Base-by-base conservation (phyloP, 768 basidiomycete genomes). In the Leccinum subtestaceum region DNA sequence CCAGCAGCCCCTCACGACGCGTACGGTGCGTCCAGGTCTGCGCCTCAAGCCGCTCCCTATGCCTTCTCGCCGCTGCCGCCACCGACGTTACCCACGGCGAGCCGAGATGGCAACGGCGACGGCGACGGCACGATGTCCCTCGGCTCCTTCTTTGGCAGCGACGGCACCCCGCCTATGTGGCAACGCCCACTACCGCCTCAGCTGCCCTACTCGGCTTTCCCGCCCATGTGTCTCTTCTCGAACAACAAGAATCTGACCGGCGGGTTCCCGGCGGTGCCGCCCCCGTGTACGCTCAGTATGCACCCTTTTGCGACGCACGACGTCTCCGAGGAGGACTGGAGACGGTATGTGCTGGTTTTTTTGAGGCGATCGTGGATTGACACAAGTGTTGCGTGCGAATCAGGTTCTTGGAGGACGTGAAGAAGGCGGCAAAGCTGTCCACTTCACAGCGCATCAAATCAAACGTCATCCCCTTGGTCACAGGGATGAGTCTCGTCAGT, bases 251-350 rank as follows among this genome's bases (percentile, higher is more conserved):
- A 60, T 1, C 54, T 85, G 45, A 67, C 68, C 38, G 66, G 69
- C 12, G 82, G 84, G 1, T 84, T 85, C 65, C 78, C 78, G 0
- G 60, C 64, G 13, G 36, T 76, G 7, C 74, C 77, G 0, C 84
- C 84, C 1, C 77, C 78, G 1, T 73, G 77, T 4, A 56, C 60
- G 29, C 29, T 65, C 9, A 59, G 60, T 17, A 76, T 76, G 10
- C 84, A 85, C 63, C 83, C 83, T 25, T 85, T 85, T 63, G 63
- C 67, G 23, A 71, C 77, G 50, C 80, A 81, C 66, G 82, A 85
- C 62, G 68, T 85, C 4, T 62, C 55, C 0, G 77, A 84, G 67
- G 72, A 67, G 17, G 84, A 85, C 65, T 85, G 84, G 84, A 64
- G 69, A 43, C 72, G 74, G 77, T 80, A 12, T 21, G 65, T 57